Evolutionary conservation across 805 yeast species (phyloP).

Genomic region (Zygotorulaspora florentina): DNA sequence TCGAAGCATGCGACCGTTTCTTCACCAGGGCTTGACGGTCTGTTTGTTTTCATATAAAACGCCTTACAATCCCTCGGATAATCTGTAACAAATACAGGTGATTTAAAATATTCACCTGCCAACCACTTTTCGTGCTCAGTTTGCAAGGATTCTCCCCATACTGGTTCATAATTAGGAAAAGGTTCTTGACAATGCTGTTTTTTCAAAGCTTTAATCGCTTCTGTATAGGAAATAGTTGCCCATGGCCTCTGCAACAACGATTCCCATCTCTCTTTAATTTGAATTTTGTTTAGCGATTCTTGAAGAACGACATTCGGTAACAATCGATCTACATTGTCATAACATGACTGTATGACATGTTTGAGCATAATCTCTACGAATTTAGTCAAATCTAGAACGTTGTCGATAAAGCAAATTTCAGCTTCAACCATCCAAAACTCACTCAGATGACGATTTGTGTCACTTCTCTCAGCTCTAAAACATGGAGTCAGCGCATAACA

Average conservation of each 20-base stretch:
- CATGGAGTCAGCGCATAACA: constrained; percentile 92
- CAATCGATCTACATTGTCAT: constrained; percentile 24
- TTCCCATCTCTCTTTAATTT: constrained; percentile 55
- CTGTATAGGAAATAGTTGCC: constrained; percentile 68
- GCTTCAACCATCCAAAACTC: constrained; percentile 99
- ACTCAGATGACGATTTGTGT: constrained; percentile 84
- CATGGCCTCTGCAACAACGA: constrained; percentile 48
- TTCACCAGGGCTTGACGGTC: constrained; percentile 30
- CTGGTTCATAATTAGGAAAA: constrained; percentile 42
- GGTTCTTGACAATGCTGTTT: constrained; percentile 32
- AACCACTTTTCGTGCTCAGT: constrained; percentile 92
- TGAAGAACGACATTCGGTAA: constrained; percentile 15
- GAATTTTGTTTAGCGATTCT: constrained; percentile 20
- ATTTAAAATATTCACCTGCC: constrained; percentile 60
- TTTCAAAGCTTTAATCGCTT: constrained; percentile 59
- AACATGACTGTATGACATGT: constrained; percentile 38
- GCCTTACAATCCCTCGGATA: constrained; percentile 81
- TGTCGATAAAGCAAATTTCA: constrained; percentile 65
- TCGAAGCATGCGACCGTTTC: constrained; percentile 87
- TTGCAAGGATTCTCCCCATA: constrained; percentile 69
- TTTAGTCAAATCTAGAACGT: constrained; percentile 55
- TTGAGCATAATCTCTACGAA: constrained; percentile 71
- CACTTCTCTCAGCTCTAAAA: constrained; percentile 88
- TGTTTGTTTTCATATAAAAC: constrained; percentile 76
- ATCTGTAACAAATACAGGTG: constrained; percentile 85